These are phyloP conservation scores for Monascus purpureus DNA, from an alignment of 495 filamentous ascomycete genomes.

Conservation along the genomic window DNA sequence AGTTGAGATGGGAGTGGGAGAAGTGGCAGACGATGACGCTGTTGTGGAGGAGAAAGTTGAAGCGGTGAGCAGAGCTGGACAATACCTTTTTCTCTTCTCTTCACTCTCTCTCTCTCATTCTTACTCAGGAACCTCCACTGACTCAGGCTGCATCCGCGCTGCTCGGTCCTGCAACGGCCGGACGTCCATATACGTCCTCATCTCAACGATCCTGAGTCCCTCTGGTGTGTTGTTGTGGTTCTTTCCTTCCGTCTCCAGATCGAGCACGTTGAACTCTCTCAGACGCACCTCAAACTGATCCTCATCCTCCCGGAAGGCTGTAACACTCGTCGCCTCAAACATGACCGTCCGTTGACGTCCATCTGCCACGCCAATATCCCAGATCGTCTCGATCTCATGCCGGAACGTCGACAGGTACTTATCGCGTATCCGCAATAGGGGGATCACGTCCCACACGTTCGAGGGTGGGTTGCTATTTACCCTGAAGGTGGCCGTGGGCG, in stretches of 20 bases:
- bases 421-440: constrained; percentile 9
- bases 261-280: constrained; percentile 13
- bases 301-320: constrained; percentile 10
- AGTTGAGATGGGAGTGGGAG: no score
- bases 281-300: constrained; percentile 10
- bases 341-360: constrained; percentile 8
- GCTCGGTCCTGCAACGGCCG: constrained; percentile 11
- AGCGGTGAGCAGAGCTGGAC: no score
- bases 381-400: constrained; percentile 10
- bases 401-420: constrained; percentile 7
- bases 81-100: no score
- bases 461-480: constrained; percentile 9
- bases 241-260: constrained; percentile 3
- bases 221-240: background rate
- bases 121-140: no score
- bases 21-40: no score
- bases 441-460: constrained; percentile 2
- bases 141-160: constrained; percentile 4
- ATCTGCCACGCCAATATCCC: constrained; percentile 11
- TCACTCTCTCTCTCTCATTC: no score
- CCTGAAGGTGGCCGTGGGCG: constrained; percentile 7
- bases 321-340: constrained; percentile 11
- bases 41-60: no score
- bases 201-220: constrained; percentile 10
- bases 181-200: constrained; percentile 11